phyloP scores from a whole-genome alignment of 2,329 filamentous ascomycete genomes.

The Daldinia eschscholtzii region DNA sequence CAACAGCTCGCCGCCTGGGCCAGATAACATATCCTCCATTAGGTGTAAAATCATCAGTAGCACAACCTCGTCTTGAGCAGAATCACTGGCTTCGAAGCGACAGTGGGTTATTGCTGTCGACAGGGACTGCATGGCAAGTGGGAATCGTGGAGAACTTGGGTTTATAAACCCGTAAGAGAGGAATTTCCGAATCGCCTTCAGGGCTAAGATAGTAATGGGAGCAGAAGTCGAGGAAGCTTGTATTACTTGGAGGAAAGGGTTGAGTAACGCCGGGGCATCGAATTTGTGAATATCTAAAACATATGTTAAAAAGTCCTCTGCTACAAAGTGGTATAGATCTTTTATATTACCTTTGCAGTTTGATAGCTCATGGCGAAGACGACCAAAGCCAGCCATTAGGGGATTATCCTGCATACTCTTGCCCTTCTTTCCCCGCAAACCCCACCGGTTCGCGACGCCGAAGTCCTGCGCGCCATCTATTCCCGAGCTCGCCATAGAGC shows the following conservation, averaged over 20 bases:
- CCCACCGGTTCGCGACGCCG: conserved; percentile 86
- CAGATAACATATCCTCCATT: conserved; percentile 98
- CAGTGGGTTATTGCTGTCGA: conserved; percentile 97
- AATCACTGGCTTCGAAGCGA: conserved; percentile 96
- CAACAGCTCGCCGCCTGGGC: conserved; percentile 90
- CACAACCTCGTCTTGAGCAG: conserved; percentile 94
- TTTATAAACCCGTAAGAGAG: conserved; percentile 94
- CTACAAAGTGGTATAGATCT: background rate
- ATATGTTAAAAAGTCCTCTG: conserved; percentile 43
- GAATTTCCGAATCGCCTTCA: conserved; percentile 96
- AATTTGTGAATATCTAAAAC: conserved; percentile 82
- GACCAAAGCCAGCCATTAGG: conserved; percentile 93
- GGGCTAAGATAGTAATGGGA: conserved; percentile 92
- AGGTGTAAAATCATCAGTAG: conserved; percentile 93
- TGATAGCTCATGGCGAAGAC: conserved; percentile 87
- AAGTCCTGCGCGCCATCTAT: conserved; percentile 64
- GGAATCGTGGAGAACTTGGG: conserved; percentile 84
- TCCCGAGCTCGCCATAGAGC: conserved; percentile 53
- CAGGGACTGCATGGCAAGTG: conserved; percentile 92
- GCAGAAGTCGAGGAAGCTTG: conserved; percentile 96
- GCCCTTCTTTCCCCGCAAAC: conserved; percentile 91
- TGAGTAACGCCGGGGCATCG: conserved; percentile 88
- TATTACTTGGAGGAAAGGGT: conserved; percentile 96
- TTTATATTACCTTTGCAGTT: conserved; percentile 77
- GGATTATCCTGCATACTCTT: conserved; percentile 98